Evolutionary conservation across 78 protist species (phyloP), one percentile per base, ranked within the genome.

Genomic region (Chrysochromulina tobinii): DNA sequence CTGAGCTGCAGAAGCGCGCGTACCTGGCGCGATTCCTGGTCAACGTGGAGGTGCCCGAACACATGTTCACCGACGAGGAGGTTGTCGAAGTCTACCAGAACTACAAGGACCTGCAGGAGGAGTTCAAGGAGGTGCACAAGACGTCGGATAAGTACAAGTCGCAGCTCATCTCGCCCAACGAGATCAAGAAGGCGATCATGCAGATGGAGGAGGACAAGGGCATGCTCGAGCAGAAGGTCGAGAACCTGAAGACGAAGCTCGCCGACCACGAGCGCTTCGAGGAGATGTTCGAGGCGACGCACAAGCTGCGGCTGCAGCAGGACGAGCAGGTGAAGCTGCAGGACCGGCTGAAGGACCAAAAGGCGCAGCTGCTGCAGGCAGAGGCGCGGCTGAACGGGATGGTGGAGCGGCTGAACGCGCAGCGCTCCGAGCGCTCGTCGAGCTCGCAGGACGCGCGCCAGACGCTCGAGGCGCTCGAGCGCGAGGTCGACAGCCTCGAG

Each of bases 171-270:
- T 79, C 87, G 64, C 87, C 87, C 48, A 20, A 0, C 15, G 87
- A 79, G 87, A 79, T 79, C 48, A 79, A 79, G 48, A 53, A 54
- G 64, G 87, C 87, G 50, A 79, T 79, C 51, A 64, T 79, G 48
- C 87, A 79, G 87, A 79, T 79, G 87, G 87, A 79, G 61, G 87
- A 79, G 87, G 87, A 79, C 87, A 53, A 54, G 64, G 61, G 14
- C 25, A 6, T 11, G 87, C 87, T 79, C 50, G 58, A 18, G 9
- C 59, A 3, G 15, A 79, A 79, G 17, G 61, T 79, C 8, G 87
- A 79, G 20, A 64, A 48, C 38, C 87, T 79, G 58, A 1, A 79
- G 23, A 23, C 48, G 12, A 54, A 54, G 64, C 87, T 79, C 50
- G 23, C 3, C 9, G 61, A n/a, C 17, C 51, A 2, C 51, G 87